Percentiles rank a stretch among this genome's conserved stretches.
These are phyloP conservation scores for Epichloe bromicola DNA, from an alignment of 2,329 filamentous ascomycete species.

Conservation along the genomic window DNA sequence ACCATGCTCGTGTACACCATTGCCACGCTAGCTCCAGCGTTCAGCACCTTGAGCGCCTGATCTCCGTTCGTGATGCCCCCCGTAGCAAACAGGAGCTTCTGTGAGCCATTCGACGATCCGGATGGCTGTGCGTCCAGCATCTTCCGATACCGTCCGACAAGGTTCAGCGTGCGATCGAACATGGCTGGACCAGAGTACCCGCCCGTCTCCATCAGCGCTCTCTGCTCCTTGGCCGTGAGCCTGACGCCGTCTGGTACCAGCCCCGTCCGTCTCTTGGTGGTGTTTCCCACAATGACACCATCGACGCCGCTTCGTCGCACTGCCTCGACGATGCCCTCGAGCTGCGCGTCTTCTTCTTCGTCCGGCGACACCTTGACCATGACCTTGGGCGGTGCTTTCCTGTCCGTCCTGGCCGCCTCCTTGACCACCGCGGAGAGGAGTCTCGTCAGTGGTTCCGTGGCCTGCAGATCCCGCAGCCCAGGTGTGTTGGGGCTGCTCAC, in stretches of 20 bases:
- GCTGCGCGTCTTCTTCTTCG: constrained; percentile 73
- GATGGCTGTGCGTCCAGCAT: constrained; percentile 42
- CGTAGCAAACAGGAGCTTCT: constrained; percentile 83
- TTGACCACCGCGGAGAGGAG: constrained; percentile 73
- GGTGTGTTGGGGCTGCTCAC: constrained; percentile 95
- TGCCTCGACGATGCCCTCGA: constrained; percentile 78
- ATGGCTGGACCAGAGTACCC: constrained; percentile 86
- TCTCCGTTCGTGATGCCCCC: constrained; percentile 78
- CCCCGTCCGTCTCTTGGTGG: constrained; percentile 69
- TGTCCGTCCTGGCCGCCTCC: constrained; percentile 55
- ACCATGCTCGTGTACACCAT: constrained; percentile 77
- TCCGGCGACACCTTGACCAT: constrained; percentile 99
- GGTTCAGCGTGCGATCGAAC: constrained; percentile 63
- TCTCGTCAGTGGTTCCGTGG: constrained; percentile 65
- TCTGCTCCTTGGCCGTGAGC: constrained; percentile 53
- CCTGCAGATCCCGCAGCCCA: constrained; percentile 76
- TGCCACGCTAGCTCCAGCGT: constrained; percentile 79
- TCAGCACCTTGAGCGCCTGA: constrained; percentile 68
- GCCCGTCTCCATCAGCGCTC: constrained; percentile 60
- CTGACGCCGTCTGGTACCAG: constrained; percentile 53
- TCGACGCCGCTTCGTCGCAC: constrained; percentile 77
- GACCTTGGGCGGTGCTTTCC: constrained; percentile 55
- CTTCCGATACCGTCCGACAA: constrained; percentile 69
- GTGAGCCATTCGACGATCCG: constrained; percentile 17
- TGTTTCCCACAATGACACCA: constrained; percentile 94